A percentile compares a stretch with the other conserved stretches of the same genome.
These are phyloP conservation scores for Cercis canadensis DNA, from an alignment of 306 rosid genomes.

Conservation along the genomic window DNA sequence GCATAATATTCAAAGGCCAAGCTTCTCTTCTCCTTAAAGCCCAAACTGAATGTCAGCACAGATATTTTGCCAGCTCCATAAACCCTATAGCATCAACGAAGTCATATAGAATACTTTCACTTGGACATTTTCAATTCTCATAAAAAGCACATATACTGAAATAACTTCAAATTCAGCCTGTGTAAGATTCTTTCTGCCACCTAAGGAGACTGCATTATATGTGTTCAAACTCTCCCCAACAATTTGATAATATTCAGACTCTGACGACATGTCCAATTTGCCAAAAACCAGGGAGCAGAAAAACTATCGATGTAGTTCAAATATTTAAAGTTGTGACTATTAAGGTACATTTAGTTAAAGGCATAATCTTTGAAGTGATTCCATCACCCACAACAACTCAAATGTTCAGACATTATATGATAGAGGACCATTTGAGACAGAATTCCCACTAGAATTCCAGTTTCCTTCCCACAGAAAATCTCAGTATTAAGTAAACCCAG, in stretches of 20 bases:
- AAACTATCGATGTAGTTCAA: not conserved
- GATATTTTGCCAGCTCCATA: conserved; percentile 7
- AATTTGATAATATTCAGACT: conserved; percentile 19
- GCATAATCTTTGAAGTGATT: conserved; percentile 2
- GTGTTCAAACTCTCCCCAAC: conserved; percentile 18
- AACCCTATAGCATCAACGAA: conserved; percentile 5
- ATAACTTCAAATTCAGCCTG: conserved; percentile 26
- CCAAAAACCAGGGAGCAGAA: not conserved
- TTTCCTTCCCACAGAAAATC: not conserved
- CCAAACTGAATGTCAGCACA: not conserved
- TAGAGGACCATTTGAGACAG: not conserved
- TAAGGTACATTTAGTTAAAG: conserved; percentile 27
- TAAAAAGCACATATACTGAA: not conserved
- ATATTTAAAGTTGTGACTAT: not conserved
- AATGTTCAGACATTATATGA: conserved; percentile 32
- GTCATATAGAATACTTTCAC: conserved; percentile 26
- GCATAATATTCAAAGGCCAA: conserved; percentile 1
- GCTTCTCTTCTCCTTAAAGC: conserved; percentile 1
- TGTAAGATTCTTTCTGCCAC: not conserved
- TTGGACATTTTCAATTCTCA: conserved; percentile 13
- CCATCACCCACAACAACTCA: conserved; percentile 1
- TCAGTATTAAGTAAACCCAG: conserved; percentile 22
- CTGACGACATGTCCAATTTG: conserved; percentile 20
- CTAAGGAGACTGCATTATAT: conserved; percentile 13
- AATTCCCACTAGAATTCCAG: conserved; percentile 24